Conservation (phyloP, 129 eudicot species). For the Silybum marianum region DNA sequence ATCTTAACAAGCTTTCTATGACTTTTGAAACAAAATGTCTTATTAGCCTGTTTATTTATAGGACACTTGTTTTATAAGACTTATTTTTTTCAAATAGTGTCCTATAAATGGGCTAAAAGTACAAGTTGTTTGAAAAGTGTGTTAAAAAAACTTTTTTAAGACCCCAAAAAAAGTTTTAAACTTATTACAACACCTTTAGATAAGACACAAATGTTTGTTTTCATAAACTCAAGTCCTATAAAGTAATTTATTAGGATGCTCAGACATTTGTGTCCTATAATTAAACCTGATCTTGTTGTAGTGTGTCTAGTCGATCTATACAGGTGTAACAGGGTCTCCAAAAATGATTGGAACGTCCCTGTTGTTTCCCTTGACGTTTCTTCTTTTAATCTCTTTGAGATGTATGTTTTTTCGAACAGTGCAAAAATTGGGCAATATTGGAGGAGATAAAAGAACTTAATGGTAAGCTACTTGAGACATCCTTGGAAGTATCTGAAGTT, state of each 20-base stretch:
- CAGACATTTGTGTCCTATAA: not conserved
- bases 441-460: slow-evolving; percentile 42
- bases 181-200: not conserved
- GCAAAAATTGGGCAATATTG: slow-evolving; percentile 4
- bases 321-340: not conserved
- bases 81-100: too few species aligned
- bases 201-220: not conserved
- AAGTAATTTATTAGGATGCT: not conserved
- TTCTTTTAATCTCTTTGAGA: slow-evolving; percentile 1
- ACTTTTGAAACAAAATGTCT: not conserved
- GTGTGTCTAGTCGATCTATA: not conserved
- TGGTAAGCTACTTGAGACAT: slow-evolving; percentile 32
- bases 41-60: not conserved
- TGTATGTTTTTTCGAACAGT: slow-evolving; percentile 30
- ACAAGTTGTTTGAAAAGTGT: not conserved
- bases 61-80: not conserved
- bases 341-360: not conserved
- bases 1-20: not conserved
- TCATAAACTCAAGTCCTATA: not conserved
- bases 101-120: too few species aligned
- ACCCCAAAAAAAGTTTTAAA: not conserved
- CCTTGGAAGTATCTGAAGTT: slow-evolving; percentile 8
- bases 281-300: not conserved
- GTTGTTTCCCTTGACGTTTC: not conserved
- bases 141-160: not conserved